These are phyloP conservation scores for Carex cristatella DNA, from an alignment of 176 grass and related monocot species.

Conservation along the genomic window DNA sequence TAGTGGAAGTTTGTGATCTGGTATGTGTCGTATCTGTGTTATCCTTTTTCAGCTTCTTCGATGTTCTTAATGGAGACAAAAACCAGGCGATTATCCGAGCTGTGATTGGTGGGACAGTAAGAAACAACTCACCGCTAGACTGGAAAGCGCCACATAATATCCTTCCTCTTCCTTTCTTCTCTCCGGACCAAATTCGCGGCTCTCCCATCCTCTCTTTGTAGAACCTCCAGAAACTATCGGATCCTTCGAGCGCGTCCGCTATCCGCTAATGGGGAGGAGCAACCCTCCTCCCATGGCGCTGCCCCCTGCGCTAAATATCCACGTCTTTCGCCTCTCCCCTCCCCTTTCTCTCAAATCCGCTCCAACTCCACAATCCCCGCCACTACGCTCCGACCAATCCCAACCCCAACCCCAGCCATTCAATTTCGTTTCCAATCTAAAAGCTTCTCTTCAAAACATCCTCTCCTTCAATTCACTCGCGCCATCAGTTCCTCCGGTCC, in stretches of 20 bases:
- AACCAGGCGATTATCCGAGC: not conserved
- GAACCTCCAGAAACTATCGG: not conserved
- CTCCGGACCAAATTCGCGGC: not conserved
- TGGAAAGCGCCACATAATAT: not conserved
- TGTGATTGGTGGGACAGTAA: not conserved
- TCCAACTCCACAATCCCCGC: constrained; percentile 21
- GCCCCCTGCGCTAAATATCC: constrained; percentile 20
- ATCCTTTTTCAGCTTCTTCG: too few species aligned
- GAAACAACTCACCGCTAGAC: not conserved
- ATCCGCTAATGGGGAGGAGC: constrained; percentile 1
- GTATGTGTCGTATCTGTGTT: too few species aligned
- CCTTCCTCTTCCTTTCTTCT: not conserved
- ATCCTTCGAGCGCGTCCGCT: not conserved
- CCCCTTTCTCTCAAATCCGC: constrained; percentile 39
- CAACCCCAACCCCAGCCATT: constrained; percentile 18
- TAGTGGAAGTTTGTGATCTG: too few species aligned
- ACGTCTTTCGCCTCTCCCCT: constrained; percentile 32
- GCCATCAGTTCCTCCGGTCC: not conserved
- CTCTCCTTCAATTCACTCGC: not conserved
- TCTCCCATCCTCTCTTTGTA: not conserved
- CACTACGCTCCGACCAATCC: not conserved
- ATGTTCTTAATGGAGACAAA: not conserved
- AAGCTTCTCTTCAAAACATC: not conserved
- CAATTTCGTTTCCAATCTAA: constrained; percentile 41
- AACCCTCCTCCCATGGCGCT: not conserved